phyloP scores from a whole-genome alignment of 768 basidiomycete genomes.

The Boletus fagicola region DNA sequence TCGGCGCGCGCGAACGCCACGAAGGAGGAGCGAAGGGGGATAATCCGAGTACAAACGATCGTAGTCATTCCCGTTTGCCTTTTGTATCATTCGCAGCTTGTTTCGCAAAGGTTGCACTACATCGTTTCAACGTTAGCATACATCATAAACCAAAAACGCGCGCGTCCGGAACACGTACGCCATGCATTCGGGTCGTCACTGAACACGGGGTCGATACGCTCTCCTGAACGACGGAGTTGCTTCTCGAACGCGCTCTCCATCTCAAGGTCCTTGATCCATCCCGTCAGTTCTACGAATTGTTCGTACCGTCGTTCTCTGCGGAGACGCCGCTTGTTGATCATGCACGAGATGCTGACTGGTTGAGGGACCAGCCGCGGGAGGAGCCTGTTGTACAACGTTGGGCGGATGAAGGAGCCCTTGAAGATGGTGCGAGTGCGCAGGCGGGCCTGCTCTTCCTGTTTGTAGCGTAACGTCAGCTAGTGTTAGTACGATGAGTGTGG shows the following conservation, averaged over 20 bases:
- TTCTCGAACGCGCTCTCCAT: conserved; percentile 42
- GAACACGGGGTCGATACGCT: conserved; percentile 27
- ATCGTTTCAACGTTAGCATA: conserved; percentile 4
- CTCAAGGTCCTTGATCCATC: conserved; percentile 34
- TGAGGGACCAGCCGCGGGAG: conserved; percentile 82
- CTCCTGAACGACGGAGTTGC: conserved; percentile 18
- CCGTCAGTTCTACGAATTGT: conserved; percentile 33
- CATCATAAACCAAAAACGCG: neutral
- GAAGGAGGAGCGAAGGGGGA: conserved; percentile 46
- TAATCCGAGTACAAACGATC: conserved; percentile 43
- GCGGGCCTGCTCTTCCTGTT: conserved; percentile 54
- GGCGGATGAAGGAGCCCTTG: conserved; percentile 68
- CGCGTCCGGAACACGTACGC: conserved; percentile 15
- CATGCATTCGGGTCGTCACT: conserved; percentile 19
- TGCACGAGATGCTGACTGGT: conserved; percentile 65
- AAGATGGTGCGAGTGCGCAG: conserved; percentile 62
- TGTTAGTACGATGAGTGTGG: no score
- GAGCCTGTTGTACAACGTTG: conserved; percentile 62
- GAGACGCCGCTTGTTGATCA: conserved; percentile 54
- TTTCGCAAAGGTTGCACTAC: conserved; percentile 40
- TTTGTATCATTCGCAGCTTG: conserved; percentile 31
- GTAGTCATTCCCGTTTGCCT: conserved; percentile 40
- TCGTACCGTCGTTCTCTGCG: conserved; percentile 47
- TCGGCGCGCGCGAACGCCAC: conserved; percentile 54
- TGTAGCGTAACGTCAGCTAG: conserved; percentile 1